Percentiles rank a stretch among this genome's conserved stretches.
Evolutionary conservation across 1,284 basidiomycete species (phyloP).

Genomic region (Papiliotrema nemorosa): DNA sequence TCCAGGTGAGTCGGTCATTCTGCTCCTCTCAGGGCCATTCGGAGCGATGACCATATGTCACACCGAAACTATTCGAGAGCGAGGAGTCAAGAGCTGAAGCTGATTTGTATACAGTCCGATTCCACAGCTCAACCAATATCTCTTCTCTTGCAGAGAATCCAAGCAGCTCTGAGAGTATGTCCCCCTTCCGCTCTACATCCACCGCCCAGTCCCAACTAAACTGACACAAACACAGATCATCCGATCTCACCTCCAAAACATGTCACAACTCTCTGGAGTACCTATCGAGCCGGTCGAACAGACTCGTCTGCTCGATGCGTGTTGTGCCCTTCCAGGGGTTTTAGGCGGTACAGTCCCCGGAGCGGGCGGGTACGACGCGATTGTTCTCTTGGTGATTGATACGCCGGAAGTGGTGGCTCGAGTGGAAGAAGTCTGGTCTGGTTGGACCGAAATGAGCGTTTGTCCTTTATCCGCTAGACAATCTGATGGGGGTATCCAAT

Average conservation of each 20-base stretch:
- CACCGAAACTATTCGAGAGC: no score
- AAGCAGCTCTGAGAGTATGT: no score
- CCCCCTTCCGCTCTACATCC: no score
- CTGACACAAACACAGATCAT: constrained; percentile 61
- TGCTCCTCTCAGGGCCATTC: not conserved
- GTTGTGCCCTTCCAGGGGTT: constrained; percentile 72
- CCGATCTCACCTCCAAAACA: constrained; percentile 75
- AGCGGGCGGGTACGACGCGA: constrained; percentile 96
- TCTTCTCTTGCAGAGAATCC: no score
- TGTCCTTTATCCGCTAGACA: constrained; percentile 75
- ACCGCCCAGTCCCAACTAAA: no score
- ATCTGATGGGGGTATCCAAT: constrained; percentile 67
- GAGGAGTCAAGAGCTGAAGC: no score
- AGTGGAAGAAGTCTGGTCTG: constrained; percentile 71
- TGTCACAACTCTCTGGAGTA: constrained; percentile 75
- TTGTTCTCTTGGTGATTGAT: constrained; percentile 84
- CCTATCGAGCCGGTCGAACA: constrained; percentile 91
- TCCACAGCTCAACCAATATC: no score
- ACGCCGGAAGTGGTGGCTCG: constrained; percentile 39
- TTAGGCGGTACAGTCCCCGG: constrained; percentile 95
- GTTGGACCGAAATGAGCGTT: constrained; percentile 69
- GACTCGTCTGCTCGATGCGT: constrained; percentile 78
- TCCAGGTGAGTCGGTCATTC: constrained; percentile 25
- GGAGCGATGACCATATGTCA: no score
- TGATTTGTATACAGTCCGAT: no score